These are phyloP conservation scores for Populus alba DNA, from an alignment of 345 rosid genomes.

Conservation along the genomic window DNA sequence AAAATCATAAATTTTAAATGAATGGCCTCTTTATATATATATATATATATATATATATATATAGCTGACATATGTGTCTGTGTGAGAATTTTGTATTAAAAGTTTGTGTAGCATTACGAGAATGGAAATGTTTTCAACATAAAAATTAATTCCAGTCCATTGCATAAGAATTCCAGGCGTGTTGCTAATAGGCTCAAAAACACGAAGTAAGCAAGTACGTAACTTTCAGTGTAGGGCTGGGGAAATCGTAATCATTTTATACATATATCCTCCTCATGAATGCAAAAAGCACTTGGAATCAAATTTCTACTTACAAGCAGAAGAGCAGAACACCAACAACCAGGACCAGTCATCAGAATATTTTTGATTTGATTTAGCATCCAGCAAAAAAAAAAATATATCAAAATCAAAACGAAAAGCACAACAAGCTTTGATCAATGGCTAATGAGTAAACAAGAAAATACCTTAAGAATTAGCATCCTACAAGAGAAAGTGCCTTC, in stretches of 20 bases:
- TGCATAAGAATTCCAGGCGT: background rate
- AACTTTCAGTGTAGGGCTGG: background rate
- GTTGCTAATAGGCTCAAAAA: background rate
- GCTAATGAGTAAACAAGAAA: conserved; percentile 12
- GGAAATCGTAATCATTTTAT: background rate
- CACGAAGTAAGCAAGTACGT: background rate
- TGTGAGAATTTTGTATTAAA: too few relatives aligned
- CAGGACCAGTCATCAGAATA: conserved; percentile 6
- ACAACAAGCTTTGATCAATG: conserved; percentile 19
- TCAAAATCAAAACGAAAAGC: conserved; percentile 10
- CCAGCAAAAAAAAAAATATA: background rate
- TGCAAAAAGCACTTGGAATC: background rate
- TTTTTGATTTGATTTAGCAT: conserved; percentile 9
- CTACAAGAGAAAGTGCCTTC: conserved; percentile 9
- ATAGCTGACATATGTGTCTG: too few relatives aligned
- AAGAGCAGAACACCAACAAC: conserved; percentile 8
- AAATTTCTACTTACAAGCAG: background rate
- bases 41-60: too few relatives aligned
- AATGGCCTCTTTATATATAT: too few relatives aligned
- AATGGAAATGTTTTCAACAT: background rate
- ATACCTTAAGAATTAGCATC: background rate
- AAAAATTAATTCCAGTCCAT: background rate
- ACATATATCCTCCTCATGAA: background rate
- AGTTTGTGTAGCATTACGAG: background rate
- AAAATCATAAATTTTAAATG: too few relatives aligned